Percentiles rank a stretch among this genome's conserved stretches.
Evolutionary conservation across 805 yeast species (phyloP).

Genomic region (Jamesozyma jinghongensis): DNA sequence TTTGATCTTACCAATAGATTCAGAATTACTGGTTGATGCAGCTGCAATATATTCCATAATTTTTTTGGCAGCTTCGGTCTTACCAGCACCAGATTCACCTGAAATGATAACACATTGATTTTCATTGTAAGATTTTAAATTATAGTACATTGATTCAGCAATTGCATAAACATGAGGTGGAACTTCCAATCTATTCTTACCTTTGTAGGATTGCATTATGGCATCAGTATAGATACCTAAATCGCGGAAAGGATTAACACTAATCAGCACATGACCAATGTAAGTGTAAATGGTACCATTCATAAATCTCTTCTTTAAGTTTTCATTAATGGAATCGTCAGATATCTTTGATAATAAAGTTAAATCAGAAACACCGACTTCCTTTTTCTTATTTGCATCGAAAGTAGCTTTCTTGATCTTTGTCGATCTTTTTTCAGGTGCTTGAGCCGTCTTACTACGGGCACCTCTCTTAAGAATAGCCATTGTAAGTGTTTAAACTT

Average conservation of each 20-base stretch:
- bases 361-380: constrained; percentile 96
- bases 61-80: constrained; percentile 95
- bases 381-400: constrained; percentile 80
- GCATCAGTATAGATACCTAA: constrained; percentile 88
- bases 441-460: constrained; percentile 43
- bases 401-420: constrained; percentile 82
- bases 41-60: constrained; percentile 96
- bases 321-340: constrained; percentile 88
- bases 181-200: constrained; percentile 89
- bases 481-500: constrained; percentile 35
- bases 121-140: constrained; percentile 87
- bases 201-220: constrained; percentile 66
- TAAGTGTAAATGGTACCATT: constrained; percentile 87
- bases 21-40: constrained; percentile 52
- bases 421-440: constrained; percentile 45
- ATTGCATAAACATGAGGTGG: constrained; percentile 98
- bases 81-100: constrained; percentile 97
- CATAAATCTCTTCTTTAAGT: constrained; percentile 78
- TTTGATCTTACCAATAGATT: constrained; percentile 75
- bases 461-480: constrained; percentile 72
- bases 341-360: constrained; percentile 81
- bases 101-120: constrained; percentile 96
- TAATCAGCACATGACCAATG: constrained; percentile 88
- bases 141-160: constrained; percentile 94
- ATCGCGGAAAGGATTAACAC: constrained; percentile 94